Conservation (phyloP, 1,284 basidiomycete species). For the Sporisorium graminicola region DNA sequence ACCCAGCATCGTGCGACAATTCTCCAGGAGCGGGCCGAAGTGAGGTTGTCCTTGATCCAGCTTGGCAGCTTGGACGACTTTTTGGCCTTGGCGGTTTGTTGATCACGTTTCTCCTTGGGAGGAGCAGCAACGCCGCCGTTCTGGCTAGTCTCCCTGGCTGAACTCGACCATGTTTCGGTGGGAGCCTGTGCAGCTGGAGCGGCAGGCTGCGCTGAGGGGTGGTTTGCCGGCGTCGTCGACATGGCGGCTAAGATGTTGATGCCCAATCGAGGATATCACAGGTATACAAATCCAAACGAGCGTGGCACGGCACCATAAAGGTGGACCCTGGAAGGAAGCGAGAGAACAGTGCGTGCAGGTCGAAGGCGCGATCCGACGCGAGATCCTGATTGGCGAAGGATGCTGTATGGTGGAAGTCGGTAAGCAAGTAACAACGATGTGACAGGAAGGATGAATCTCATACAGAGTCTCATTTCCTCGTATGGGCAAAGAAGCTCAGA, state of each 20-base stretch:
- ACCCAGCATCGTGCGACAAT: constrained; percentile 63
- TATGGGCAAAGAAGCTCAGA: too few relatives aligned
- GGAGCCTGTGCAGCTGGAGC: neutral
- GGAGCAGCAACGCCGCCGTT: neutral
- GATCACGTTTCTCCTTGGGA: neutral
- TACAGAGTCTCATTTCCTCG: too few relatives aligned
- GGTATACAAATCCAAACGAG: neutral
- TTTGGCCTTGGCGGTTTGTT: neutral
- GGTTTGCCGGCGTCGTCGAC: constrained; percentile 4
- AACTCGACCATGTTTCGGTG: neutral
- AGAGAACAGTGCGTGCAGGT: neutral
- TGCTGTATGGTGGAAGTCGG: neutral
- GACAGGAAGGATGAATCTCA: too few relatives aligned
- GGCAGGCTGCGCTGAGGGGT: neutral
- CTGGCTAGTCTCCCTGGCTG: neutral
- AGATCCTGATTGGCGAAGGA: neutral
- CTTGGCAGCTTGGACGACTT: constrained; percentile 29
- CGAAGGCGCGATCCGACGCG: neutral
- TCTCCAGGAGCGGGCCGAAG: constrained; percentile 38
- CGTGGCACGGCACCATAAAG: neutral
- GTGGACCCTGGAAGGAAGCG: neutral
- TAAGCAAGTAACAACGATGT: neutral
- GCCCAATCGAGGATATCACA: neutral
- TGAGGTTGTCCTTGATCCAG: constrained; percentile 53
- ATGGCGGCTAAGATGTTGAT: constrained; percentile 7